Conservation (phyloP, 768 basidiomycete genomes). For the Termitomyces sp. region DNA sequence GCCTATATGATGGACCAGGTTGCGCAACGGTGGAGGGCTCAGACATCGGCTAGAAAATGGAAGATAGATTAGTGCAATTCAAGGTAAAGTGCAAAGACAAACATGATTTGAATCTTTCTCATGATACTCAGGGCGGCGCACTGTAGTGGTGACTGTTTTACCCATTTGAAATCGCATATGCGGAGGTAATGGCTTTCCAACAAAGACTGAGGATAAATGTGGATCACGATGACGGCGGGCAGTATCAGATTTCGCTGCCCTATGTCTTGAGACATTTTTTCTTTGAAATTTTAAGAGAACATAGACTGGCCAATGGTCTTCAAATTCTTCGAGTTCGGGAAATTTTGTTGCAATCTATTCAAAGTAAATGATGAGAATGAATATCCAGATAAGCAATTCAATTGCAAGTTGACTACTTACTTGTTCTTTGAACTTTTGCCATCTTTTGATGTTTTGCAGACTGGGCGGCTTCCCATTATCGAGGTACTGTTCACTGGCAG, state of each 20-base stretch:
- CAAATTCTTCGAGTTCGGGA: not conserved
- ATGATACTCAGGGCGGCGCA: no score
- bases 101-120: not conserved
- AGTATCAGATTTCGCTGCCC: not conserved
- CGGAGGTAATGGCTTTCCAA: not conserved
- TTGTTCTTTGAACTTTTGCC: not conserved
- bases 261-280: accelerated
- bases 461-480: not conserved
- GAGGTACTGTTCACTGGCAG: not conserved
- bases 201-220: not conserved
- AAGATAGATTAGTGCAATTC: not conserved
- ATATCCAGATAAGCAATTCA: not conserved
- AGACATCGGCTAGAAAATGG: not conserved
- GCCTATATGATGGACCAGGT: not conserved
- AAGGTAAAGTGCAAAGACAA: not conserved
- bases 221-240: not conserved
- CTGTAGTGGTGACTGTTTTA: not conserved
- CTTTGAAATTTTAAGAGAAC: not conserved
- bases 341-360: not conserved
- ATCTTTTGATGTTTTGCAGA: not conserved
- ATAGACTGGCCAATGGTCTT: not conserved
- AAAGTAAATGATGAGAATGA: not conserved
- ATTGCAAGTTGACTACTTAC: not conserved
- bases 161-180: not conserved
- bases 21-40: not conserved